phyloP scores from a whole-genome alignment of 345 rosid species.

The Eucalyptus sideroxylon region DNA sequence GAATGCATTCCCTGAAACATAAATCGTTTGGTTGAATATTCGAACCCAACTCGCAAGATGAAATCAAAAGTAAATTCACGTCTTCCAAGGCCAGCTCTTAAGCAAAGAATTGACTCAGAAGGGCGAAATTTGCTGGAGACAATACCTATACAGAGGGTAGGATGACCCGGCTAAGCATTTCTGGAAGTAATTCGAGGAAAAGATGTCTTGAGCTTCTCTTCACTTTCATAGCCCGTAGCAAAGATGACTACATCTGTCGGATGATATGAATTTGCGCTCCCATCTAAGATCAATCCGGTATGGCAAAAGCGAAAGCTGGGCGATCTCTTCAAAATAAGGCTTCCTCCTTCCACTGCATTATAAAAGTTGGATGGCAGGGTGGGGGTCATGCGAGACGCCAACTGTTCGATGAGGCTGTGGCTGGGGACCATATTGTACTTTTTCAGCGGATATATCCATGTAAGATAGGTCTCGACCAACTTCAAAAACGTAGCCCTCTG shows the following conservation, averaged over 20 bases:
- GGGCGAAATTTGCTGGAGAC: not conserved
- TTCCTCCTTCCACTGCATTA: conserved; percentile 6
- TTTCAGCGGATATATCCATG: conserved; percentile 6
- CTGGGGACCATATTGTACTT: conserved; percentile 8
- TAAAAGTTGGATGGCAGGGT: conserved; percentile 13
- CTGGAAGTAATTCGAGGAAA: conserved; percentile 2
- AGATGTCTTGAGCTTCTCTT: conserved; percentile 15
- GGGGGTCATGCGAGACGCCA: conserved; percentile 1
- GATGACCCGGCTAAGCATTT: conserved; percentile 5
- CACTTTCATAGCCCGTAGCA: conserved; percentile 16
- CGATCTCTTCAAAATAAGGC: conserved; percentile 10
- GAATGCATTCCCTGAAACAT: conserved; percentile 19
- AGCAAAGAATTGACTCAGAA: not conserved
- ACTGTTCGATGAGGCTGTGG: conserved; percentile 5
- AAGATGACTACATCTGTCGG: conserved; percentile 12
- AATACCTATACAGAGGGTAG: conserved; percentile 20
- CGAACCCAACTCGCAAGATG: not conserved
- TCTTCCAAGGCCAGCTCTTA: not conserved
- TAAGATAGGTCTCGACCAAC: conserved; percentile 9
- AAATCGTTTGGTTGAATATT: not conserved
- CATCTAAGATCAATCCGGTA: conserved; percentile 8
- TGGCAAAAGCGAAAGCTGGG: conserved; percentile 2
- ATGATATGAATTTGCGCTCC: not conserved
- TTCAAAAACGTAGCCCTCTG: conserved; percentile 9
- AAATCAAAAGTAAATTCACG: not conserved